Percentiles rank a stretch among this genome's conserved stretches.
These are phyloP conservation scores for Thelephora aurantiotincta DNA, from an alignment of 768 basidiomycete genomes.

Conservation along the genomic window DNA sequence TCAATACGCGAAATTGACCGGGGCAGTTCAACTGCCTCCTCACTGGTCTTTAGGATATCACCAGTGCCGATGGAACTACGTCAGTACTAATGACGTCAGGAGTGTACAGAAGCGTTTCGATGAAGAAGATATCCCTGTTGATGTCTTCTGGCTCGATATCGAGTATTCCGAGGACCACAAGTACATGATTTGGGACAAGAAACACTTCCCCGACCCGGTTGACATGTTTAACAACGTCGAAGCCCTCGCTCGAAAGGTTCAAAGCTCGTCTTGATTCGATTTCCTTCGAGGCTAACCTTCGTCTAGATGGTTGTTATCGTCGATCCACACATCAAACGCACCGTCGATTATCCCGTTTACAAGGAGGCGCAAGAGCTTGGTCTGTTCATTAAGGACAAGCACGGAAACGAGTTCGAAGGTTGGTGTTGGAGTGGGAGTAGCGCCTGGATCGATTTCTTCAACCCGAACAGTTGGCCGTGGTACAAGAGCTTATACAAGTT, in stretches of 20 bases:
- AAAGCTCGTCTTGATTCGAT: conserved; percentile 4
- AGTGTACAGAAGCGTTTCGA: conserved; percentile 81
- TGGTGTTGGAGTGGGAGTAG: conserved; percentile 98
- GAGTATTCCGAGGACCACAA: conserved; percentile 90
- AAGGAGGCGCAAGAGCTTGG: conserved; percentile 70
- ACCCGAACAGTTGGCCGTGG: conserved; percentile 80
- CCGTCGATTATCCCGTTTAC: conserved; percentile 68
- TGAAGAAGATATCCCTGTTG: conserved; percentile 87
- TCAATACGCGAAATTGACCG: conserved; percentile 79
- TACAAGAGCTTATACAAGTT: conserved; percentile 79
- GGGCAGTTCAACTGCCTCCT: conserved; percentile 76
- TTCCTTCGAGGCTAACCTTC: neutral
- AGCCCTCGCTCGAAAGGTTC: conserved; percentile 71
- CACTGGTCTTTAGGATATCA: conserved; percentile 90
- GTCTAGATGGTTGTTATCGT: conserved; percentile 92
- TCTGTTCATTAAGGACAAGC: conserved; percentile 69
- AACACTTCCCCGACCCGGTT: conserved; percentile 87
- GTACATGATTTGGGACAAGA: conserved; percentile 95
- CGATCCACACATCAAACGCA: conserved; percentile 91
- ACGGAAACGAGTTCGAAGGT: conserved; percentile 84
- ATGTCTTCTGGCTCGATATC: conserved; percentile 96
- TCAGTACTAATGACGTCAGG: conserved; percentile 78
- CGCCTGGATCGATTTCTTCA: conserved; percentile 97
- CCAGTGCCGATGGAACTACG: conserved; percentile 97
- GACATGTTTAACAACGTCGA: conserved; percentile 88